Base-by-base conservation (phyloP, 192 early-diverging fungal species). In the Paraglomus brasilianum region DNA sequence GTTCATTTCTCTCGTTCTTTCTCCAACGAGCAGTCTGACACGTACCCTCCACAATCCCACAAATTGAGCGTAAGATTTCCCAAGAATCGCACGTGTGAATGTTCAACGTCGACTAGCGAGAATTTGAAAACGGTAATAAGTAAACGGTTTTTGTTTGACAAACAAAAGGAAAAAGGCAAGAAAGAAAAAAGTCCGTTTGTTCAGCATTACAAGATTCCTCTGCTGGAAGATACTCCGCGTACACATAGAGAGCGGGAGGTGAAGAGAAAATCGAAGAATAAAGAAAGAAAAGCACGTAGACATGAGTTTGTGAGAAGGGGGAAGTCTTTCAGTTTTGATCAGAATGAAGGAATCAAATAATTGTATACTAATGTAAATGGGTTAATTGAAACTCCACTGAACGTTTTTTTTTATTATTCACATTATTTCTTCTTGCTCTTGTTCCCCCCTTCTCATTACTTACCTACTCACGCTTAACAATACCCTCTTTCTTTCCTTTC, bases 21-120 rank as follows among this genome's bases (percentile, higher is more conserved):
- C 53, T 56, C 10, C 3, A 36, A 39, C 55, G 39, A 14, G 21
- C 9, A 53, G 8, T 15, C 38, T 39, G 5, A 7, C 48, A 68
- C 77, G 52, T 73, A 91, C 73, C 92, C 92, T 68, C 93, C 93
- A 75, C 92, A 95, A 75, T 98, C 95, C 97, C 97, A 99, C 65
- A 99, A 82, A 72, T 97, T 97, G n/a, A 99, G 88, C 10, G 91
- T 89, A 71, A 99, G 76, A 71, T 97, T 95, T 51, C 97, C 95
- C 49, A 99, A 85, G 66, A 97, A 96, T 57, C 93, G 86, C 45
- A 99, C 95, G 53, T 94, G 91, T 14, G 93, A 94, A 68, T 99
- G 93, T 74, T 99, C 95, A 30, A 99, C 94, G 74, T 99, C 97
- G 60, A 99, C 90, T 93, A 72, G 56, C 55, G 21, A 21, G 50